These are phyloP conservation scores for Petrea volubilis DNA, from an alignment of 257 asterid species.

Conservation along the genomic window DNA sequence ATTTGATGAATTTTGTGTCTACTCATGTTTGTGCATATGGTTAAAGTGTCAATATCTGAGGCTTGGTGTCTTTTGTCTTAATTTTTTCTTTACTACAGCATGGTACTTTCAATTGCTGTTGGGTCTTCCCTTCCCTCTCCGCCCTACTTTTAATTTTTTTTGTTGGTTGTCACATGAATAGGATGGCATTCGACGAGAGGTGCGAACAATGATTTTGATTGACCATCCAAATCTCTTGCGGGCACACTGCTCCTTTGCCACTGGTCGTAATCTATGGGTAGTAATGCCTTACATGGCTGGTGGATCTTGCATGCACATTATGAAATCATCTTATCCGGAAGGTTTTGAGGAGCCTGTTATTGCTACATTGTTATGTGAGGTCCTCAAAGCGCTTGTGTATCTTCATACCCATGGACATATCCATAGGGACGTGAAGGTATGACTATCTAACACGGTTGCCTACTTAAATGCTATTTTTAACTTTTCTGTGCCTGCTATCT, in stretches of 20 bases:
- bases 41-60: slow-evolving; percentile 4
- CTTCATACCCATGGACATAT: slow-evolving; percentile 78
- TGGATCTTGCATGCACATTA: slow-evolving; percentile 83
- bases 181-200: slow-evolving; percentile 87
- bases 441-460: not conserved
- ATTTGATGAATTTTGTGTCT: slow-evolving; percentile 10
- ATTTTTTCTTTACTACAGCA: slow-evolving; percentile 18
- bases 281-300: slow-evolving; percentile 89
- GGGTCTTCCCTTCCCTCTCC: not conserved
- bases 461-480: slow-evolving; percentile 3
- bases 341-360: slow-evolving; percentile 88
- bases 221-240: slow-evolving; percentile 87
- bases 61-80: slow-evolving; percentile 24
- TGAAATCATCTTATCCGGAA: slow-evolving; percentile 71
- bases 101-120: slow-evolving; percentile 15
- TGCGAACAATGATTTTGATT: slow-evolving; percentile 82
- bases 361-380: slow-evolving; percentile 73
- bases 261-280: slow-evolving; percentile 76
- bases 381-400: slow-evolving; percentile 80
- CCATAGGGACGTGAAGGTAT: slow-evolving; percentile 88
- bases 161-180: slow-evolving; percentile 28
- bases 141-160: not conserved
- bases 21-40: not conserved
- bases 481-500: slow-evolving; percentile 4
- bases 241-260: slow-evolving; percentile 87